phyloP scores from a whole-genome alignment of 169 alveolate genomes.

The Plasmodium falciparum region DNA sequence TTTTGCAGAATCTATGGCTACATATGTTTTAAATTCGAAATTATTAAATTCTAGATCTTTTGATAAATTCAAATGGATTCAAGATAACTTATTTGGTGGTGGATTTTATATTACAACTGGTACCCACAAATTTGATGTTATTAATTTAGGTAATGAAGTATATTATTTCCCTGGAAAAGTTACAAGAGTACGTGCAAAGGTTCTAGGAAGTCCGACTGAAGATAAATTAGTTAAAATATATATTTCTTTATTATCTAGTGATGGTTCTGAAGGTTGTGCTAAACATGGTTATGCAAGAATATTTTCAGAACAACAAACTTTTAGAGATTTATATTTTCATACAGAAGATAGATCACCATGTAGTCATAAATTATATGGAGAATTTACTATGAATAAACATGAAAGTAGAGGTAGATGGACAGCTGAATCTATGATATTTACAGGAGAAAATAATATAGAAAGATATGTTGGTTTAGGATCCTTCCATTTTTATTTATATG shows the following conservation, averaged over 20 bases:
- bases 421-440: slow-evolving; percentile 25
- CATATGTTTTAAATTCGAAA: slow-evolving; percentile 83
- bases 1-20: slow-evolving; percentile 84
- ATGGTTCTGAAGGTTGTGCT: slow-evolving; percentile 82
- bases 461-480: slow-evolving; percentile 57
- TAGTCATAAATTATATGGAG: slow-evolving; percentile 66
- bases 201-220: slow-evolving; percentile 79
- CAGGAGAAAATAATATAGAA: slow-evolving; percentile 47
- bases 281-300: slow-evolving; percentile 78
- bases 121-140: slow-evolving; percentile 82
- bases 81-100: slow-evolving; percentile 82
- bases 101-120: slow-evolving; percentile 83
- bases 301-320: slow-evolving; percentile 79
- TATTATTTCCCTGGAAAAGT: slow-evolving; percentile 85
- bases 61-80: slow-evolving; percentile 77
- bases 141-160: slow-evolving; percentile 84
- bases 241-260: slow-evolving; percentile 61
- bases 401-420: slow-evolving; percentile 74
- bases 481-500: slow-evolving; percentile 25
- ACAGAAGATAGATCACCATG: slow-evolving; percentile 49
- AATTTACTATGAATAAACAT: slow-evolving; percentile 30
- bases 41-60: slow-evolving; percentile 77
- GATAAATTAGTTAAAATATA: slow-evolving; percentile 77
- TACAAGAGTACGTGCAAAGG: slow-evolving; percentile 66
- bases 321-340: slow-evolving; percentile 73